These are phyloP conservation scores for Durusdinium trenchii DNA, from an alignment of 73 alveolate species.

Conservation along the genomic window DNA sequence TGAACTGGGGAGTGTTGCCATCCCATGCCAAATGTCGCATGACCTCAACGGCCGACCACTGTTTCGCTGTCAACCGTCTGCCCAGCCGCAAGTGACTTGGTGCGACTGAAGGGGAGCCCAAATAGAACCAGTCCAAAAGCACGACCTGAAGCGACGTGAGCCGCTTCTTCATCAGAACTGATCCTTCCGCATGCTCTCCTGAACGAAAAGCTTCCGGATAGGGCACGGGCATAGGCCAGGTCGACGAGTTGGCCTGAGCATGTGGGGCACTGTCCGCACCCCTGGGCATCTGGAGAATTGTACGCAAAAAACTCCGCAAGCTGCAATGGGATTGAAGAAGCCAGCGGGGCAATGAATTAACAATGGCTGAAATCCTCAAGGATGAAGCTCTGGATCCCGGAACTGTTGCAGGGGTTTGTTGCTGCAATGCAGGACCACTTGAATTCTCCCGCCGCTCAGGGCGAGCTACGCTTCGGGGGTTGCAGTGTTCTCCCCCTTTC, in stretches of 20 bases:
- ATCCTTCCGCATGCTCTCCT: not conserved
- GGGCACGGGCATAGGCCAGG: constrained; percentile 7
- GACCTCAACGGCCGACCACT: not conserved
- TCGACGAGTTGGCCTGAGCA: not conserved
- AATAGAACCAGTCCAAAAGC: not conserved
- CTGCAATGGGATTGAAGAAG: not conserved
- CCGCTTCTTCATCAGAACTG: not conserved
- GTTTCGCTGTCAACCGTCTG: not conserved
- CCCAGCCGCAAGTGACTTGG: not conserved
- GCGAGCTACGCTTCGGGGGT: not conserved
- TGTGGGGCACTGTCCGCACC: not conserved
- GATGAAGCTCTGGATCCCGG: not conserved
- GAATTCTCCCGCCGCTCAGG: not conserved
- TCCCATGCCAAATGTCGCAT: not conserved
- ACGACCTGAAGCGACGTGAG: not conserved
- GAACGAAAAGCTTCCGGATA: not conserved
- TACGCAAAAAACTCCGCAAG: not conserved
- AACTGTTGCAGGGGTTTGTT: too few species aligned
- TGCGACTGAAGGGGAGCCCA: not conserved
- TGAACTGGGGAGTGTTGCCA: not conserved
- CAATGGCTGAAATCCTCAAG: not conserved
- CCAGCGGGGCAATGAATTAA: constrained; percentile 11
- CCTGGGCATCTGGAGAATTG: not conserved
- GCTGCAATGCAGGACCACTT: too few species aligned
- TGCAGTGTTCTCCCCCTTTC: not conserved